A percentile compares a stretch with the other conserved stretches of the same genome.
Conservation (phyloP, 257 asterid species). For the Gentiana straminea region DNA sequence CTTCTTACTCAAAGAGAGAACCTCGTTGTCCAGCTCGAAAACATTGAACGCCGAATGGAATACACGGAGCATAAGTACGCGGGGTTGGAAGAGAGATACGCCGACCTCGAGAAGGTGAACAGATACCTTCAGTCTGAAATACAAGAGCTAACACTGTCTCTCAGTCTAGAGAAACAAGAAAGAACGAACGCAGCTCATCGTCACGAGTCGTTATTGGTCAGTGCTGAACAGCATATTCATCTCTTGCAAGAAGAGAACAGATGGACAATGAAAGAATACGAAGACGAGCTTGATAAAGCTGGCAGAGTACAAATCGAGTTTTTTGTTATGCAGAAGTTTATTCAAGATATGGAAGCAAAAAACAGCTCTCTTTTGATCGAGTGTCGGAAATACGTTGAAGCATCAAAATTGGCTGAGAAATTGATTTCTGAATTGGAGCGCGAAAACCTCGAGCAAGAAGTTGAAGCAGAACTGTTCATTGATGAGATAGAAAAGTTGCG, state of each 20-base stretch:
- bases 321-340: slow-evolving; percentile 72
- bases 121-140: slow-evolving; percentile 50
- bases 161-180: slow-evolving; percentile 64
- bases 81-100: slow-evolving; percentile 62
- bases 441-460: slow-evolving; percentile 93
- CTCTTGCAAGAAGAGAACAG: slow-evolving; percentile 62
- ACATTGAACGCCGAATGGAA: slow-evolving; percentile 44
- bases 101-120: slow-evolving; percentile 65
- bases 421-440: slow-evolving; percentile 82
- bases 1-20: slow-evolving; percentile 52
- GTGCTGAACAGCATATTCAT: slow-evolving; percentile 58
- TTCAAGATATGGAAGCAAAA: slow-evolving; percentile 85
- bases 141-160: slow-evolving; percentile 42
- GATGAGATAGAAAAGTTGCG: slow-evolving; percentile 72
- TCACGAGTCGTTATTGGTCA: slow-evolving; percentile 49
- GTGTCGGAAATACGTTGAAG: slow-evolving; percentile 90
- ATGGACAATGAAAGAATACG: slow-evolving; percentile 60
- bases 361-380: slow-evolving; percentile 53
- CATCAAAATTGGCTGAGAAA: slow-evolving; percentile 73
- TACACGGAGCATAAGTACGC: slow-evolving; percentile 48
- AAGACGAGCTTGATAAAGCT: slow-evolving; percentile 72
- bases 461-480: slow-evolving; percentile 71
- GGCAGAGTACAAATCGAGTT: slow-evolving; percentile 80
- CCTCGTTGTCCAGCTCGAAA: slow-evolving; percentile 50
- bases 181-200: slow-evolving; percentile 30